Base-by-base conservation (phyloP, 805 yeast genomes). In the Starmerella riodocensis region DNA sequence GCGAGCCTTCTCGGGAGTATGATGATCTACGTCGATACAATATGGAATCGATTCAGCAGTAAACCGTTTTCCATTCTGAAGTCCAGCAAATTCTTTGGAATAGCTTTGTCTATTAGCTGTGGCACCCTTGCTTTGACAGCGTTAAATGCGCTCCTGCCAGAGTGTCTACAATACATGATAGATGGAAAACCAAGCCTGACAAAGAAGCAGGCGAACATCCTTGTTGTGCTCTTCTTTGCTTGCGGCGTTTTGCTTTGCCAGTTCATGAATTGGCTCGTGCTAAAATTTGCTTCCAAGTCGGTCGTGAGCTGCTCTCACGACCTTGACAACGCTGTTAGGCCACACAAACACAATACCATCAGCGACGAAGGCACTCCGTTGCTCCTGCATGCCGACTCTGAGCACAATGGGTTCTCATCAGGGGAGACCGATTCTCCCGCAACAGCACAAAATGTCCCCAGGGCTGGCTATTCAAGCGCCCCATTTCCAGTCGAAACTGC, bases 71-170 rank as follows among this genome's bases (percentile, higher is more conserved):
- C 67, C 28, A 65, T 80, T 31, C 66, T 70, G 38, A 69, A 71
- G 40, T 76, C 78, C 54, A 71, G 77, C 27, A 58, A 61, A 12
- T 76, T 86, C 54, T 66, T 88, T 45, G 75, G 81, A 29, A 75
- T 75, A 25, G 78, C 93, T 2, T 66, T 88, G 22, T 71, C 91
- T 0, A 59, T 86, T 36, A 75, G 86, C 47, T 66, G 88, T 0
- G 97, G 98, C 0, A 82, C 93, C 20, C 67, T 88, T 57, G 42
- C 60, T 2, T 73, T 85, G 52, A 84, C 96, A 0, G 72, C 94
- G 0, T 60, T 88, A 36, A 79, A 73, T 61, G 71, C 76, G 44
- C 64, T 88, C 36, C 60, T 86, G n/a, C 95, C 96, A 0, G 76
- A 73, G 44, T 70, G 82, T 0, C 50, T 59, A 29, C 52, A 54